A percentile compares a stretch with the other conserved stretches of the same genome.
phyloP scores from a whole-genome alignment of 495 filamentous ascomycete genomes.

The Talaromyces adpressus region DNA sequence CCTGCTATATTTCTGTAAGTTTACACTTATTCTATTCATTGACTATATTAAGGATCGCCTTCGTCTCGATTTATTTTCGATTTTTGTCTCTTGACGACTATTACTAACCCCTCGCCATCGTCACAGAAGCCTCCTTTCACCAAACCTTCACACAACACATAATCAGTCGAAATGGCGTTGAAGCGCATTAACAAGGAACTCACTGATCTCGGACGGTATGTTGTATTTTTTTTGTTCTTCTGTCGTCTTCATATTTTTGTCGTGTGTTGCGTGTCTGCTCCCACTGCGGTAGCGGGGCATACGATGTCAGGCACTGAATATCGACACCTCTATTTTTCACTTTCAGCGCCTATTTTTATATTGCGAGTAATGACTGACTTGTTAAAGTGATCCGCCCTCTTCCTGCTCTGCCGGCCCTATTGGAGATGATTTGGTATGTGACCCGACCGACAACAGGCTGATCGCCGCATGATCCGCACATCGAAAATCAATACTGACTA shows the following conservation, averaged over 20 bases:
- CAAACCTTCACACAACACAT: slow-evolving; percentile 21
- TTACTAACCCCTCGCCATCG: slow-evolving; percentile 13
- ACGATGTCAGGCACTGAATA: slow-evolving; percentile 7
- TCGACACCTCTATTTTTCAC: not conserved
- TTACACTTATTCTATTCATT: not conserved
- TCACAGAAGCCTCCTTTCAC: slow-evolving; percentile 6
- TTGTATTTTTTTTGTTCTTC: slow-evolving; percentile 1
- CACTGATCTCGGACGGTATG: slow-evolving; percentile 97
- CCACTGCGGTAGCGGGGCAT: slow-evolving; percentile 21
- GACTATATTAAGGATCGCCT: not conserved
- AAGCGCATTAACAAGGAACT: slow-evolving; percentile 99
- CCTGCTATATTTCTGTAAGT: not conserved
- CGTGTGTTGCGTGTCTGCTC: slow-evolving; percentile 8
- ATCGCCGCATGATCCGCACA: not conserved
- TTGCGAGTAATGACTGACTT: slow-evolving; percentile 4
- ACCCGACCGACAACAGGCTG: not conserved
- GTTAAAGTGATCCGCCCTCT: slow-evolving; percentile 84
- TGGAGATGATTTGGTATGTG: slow-evolving; percentile 88
- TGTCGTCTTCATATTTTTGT: not conserved
- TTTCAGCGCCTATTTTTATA: not conserved
- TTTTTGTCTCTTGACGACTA: not conserved
- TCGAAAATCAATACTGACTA: slow-evolving; percentile 2
- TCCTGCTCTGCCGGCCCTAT: slow-evolving; percentile 96
- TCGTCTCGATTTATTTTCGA: not conserved
- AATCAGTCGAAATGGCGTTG: slow-evolving; percentile 71